Percentiles rank a stretch among this genome's conserved stretches.
phyloP scores from a whole-genome alignment of 768 basidiomycete genomes.

The Tremella mesenterica region DNA sequence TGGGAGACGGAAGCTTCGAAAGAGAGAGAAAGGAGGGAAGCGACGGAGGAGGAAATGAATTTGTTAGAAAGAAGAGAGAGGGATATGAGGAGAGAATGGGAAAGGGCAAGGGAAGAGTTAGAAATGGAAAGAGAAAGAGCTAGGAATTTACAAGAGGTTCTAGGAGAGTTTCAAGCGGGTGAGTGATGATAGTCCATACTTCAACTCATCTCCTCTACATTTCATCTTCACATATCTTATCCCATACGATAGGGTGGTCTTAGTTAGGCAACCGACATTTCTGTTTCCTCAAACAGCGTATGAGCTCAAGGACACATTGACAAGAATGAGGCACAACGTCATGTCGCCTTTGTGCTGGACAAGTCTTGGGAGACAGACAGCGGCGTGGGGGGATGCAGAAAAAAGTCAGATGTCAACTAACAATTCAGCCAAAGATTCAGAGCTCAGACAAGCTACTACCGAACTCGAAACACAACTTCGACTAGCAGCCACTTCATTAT shows the following conservation, averaged over 20 bases:
- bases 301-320: too few species aligned
- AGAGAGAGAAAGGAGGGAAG: conserved; percentile 66
- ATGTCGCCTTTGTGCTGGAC: too few species aligned
- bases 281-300: too few species aligned
- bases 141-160: conserved; percentile 76
- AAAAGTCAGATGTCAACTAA: background rate
- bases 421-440: conserved; percentile 71
- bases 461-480: conserved; percentile 70
- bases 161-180: conserved; percentile 94
- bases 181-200: too few species aligned
- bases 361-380: background rate
- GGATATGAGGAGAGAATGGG: conserved; percentile 54
- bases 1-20: conserved; percentile 57
- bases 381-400: background rate
- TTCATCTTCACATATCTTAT: too few species aligned
- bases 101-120: conserved; percentile 54
- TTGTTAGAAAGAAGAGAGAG: conserved; percentile 57
- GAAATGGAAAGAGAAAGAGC: conserved; percentile 56
- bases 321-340: too few species aligned
- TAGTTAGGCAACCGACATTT: too few species aligned
- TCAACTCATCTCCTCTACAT: conserved; percentile 5
- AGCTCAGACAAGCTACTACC: conserved; percentile 71
- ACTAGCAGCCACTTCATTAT: conserved; percentile 63
- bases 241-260: too few species aligned
- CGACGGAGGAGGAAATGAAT: conserved; percentile 55